Evolutionary conservation across 2,329 filamentous ascomycete genomes (phyloP), one percentile per base, ranked within the genome.

Genomic region (Hirsutella rhossiliensis): DNA sequence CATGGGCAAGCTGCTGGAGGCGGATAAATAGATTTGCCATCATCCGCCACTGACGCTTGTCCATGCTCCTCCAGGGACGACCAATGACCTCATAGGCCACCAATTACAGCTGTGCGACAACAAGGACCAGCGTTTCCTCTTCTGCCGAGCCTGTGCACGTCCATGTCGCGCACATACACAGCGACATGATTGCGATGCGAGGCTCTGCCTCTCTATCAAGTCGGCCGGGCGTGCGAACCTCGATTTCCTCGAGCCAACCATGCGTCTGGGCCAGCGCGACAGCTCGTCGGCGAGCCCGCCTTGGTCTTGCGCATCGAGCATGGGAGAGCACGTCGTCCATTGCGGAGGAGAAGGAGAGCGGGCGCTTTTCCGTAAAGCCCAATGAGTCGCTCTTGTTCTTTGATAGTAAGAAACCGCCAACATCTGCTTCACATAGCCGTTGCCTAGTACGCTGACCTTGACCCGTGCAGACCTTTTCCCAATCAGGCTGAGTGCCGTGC

Each of bases 341-440:
- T 9, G 6, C 48, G 11, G 77, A 75, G 42, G 76, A 78, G 51
- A 73, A 84, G 54, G 79, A 84, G 50, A 78, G 78, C 11, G 90
- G 92, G 0, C 88, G 96, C 55, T 95, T 97, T 52, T 69, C 74
- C n/a, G 74, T 84, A 11, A 73, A 71, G 3, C 66, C 81, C 1
- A 84, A 89, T 53, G 87, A 97, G 65, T 82, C 83, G 0, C 80
- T 97, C 39, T 63, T 96, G 7, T 98, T 94, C 66, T 82, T 97
- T 56, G 88, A 94, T 59, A 94, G 85, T 89, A 64, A 59, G 78
- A 27, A 43, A 5, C 9, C 13, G n/a, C n/a, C n/a, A n/a, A n/a
- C n/a, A n/a, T 3, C 18, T 12, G 13, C 23, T 4, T 13, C 8
- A 13, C 23, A n/a, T 12, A 2, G 11, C 4, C 34, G 5, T 20